Base-by-base conservation (phyloP, 257 asterid genomes). In the Capsicum pubescens region DNA sequence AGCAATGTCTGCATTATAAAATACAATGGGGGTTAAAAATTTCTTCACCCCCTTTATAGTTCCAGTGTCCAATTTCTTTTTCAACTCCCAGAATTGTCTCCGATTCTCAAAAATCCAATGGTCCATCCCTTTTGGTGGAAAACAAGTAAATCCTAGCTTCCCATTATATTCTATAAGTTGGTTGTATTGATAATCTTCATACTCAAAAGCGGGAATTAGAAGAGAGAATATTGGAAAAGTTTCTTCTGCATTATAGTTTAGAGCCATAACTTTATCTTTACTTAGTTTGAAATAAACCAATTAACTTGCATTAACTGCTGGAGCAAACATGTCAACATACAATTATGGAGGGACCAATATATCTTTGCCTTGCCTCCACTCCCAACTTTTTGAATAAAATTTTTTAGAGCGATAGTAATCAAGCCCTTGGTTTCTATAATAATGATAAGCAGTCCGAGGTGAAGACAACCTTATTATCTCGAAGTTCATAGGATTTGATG, bases 311-410 rank as follows among this genome's bases (percentile, higher is more conserved):
- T 19, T 17, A 56, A 84, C 84, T 5, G 82, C 54, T 8, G 57
- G 70, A 63, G 39, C 16, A 21, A 9, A 11, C 39, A 1, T 11
- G 6, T 7, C 60, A 35, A 80, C n/a, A 9, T 9, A 0, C 26
- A 12, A 17, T 19, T 26, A 21, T 2, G 2, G 2, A 9, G 79
- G 55, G 7, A 85, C 35, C 6, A 58, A 5, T 7, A 81, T 0
- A 26, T 61, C 83, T 9, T 72, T 60, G 11, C 9, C 19, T 74
- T 48, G 26, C 32, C 67, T 81, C 88, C 85, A 85, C 1, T 46
- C 19, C 88, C 88, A 82, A 8, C 7, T 67, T 44, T n/a, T 13
- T 9, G 85, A 85, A 74, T 85, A 83, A 54, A 85, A 85, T 0
- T 82, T 50, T 11, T 85, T 72, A 21, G 42, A 61, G 3, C 78